Evolutionary conservation across 208 protist species (phyloP).

Genomic region (Hexamita inflata): DNA sequence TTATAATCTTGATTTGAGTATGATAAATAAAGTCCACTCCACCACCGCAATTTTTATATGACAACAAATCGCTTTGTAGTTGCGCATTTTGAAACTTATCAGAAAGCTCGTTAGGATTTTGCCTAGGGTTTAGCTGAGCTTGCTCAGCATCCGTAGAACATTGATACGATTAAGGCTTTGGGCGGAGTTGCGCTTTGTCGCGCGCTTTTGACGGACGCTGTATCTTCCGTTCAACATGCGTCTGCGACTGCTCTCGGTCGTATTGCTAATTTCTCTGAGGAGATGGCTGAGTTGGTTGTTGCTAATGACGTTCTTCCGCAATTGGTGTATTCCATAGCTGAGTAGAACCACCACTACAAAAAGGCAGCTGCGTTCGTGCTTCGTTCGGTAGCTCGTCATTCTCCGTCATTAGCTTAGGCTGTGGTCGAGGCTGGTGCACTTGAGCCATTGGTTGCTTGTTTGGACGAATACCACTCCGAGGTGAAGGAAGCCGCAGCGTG

Average conservation of each 20-base stretch:
- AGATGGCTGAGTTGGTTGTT: constrained; percentile 85
- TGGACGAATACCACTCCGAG: constrained; percentile 85
- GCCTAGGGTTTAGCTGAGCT: constrained; percentile 37
- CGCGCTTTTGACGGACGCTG: constrained; percentile 79
- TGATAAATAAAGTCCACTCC: no score
- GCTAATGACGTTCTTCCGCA: constrained; percentile 83
- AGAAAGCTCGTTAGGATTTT: constrained; percentile 34
- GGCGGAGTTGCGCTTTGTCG: constrained; percentile 43
- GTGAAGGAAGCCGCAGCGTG: constrained; percentile 88
- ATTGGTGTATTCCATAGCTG: constrained; percentile 80
- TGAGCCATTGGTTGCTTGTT: constrained; percentile 76
- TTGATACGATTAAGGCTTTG: constrained; percentile 33
- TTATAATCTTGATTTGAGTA: no score
- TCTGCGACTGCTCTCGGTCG: constrained; percentile 85
- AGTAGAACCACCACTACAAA: constrained; percentile 91
- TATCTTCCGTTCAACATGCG: constrained; percentile 88
- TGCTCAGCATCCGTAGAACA: constrained; percentile 35
- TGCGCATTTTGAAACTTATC: constrained; percentile 36
- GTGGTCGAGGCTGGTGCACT: constrained; percentile 82
- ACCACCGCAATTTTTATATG: no score
- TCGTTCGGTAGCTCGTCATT: constrained; percentile 81
- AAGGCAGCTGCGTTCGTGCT: constrained; percentile 88
- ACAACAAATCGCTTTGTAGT: constrained; percentile 31
- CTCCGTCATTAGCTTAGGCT: constrained; percentile 75
- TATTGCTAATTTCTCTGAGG: constrained; percentile 84